Percentiles rank a stretch among this genome's conserved stretches.
phyloP scores from a whole-genome alignment of 306 rosid species.

The Castanea mollissima region DNA sequence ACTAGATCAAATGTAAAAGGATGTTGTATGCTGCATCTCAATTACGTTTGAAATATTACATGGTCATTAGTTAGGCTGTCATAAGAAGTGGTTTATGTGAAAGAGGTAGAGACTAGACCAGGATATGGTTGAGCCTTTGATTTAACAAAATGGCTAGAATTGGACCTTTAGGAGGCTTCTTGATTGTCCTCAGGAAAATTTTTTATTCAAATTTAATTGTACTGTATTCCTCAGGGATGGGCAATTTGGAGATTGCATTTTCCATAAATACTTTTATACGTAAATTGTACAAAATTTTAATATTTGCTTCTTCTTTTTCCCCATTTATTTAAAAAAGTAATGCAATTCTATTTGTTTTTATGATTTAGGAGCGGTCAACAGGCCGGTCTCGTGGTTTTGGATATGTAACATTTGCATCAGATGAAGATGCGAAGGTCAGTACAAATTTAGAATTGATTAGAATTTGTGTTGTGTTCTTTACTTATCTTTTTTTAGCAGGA shows the following conservation, averaged over 20 bases:
- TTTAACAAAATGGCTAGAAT: background rate
- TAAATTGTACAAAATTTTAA: background rate
- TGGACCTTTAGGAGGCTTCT: background rate
- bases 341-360: conserved; percentile 11
- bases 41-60: no score
- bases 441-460: background rate
- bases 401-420: conserved; percentile 82
- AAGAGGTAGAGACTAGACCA: background rate
- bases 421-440: conserved; percentile 88
- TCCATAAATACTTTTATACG: background rate
- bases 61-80: no score
- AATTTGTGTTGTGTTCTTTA: background rate
- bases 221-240: background rate
- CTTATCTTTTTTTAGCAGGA: background rate
- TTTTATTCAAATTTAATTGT: background rate
- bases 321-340: conserved; percentile 1
- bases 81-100: background rate
- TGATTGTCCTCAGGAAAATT: background rate
- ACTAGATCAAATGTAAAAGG: background rate
- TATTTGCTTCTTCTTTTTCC: background rate
- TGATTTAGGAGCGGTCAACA: conserved; percentile 75
- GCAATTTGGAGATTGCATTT: background rate
- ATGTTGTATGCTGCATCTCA: no score
- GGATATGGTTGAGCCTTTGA: background rate
- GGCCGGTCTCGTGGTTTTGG: conserved; percentile 99